Conservation (phyloP, 768 basidiomycete genomes). For the Lactarius akahatsu region DNA sequence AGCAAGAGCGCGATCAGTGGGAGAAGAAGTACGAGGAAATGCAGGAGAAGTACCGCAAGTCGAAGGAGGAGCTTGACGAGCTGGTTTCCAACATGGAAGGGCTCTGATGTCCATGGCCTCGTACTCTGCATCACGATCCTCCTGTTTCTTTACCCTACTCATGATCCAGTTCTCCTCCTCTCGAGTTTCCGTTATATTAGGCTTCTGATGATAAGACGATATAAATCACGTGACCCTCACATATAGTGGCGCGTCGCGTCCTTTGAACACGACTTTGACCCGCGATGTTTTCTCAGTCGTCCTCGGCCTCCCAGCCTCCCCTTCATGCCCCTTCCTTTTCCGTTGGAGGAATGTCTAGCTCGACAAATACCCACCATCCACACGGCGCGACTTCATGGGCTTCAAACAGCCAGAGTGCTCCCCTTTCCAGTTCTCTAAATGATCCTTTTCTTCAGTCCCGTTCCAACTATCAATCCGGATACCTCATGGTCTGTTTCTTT, state of each 20-base stretch:
- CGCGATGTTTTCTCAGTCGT: conserved; percentile 25
- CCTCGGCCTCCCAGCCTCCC: not conserved
- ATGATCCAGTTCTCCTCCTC: not conserved
- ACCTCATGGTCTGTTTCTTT: conserved; percentile 61
- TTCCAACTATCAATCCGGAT: conserved; percentile 78
- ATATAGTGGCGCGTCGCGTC: not conserved
- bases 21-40: conserved; percentile 95
- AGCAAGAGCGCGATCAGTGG: conserved; percentile 90
- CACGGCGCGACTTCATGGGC: conserved; percentile 56
- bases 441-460: conserved; percentile 71
- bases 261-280: not conserved
- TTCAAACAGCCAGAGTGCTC: conserved; percentile 43
- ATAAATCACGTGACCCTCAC: not conserved
- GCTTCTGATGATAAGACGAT: not conserved
- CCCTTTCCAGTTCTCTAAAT: conserved; percentile 53
- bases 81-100: conserved; percentile 71
- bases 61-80: conserved; percentile 82
- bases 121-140: not conserved
- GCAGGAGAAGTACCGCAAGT: conserved; percentile 62
- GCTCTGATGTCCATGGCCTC: conserved; percentile 8
- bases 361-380: conserved; percentile 44
- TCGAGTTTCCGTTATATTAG: not conserved
- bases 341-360: conserved; percentile 61
- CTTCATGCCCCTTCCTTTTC: conserved; percentile 40
- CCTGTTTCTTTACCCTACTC: not conserved